Base-by-base conservation (phyloP, 768 basidiomycete genomes). In the Galerina sulciceps region DNA sequence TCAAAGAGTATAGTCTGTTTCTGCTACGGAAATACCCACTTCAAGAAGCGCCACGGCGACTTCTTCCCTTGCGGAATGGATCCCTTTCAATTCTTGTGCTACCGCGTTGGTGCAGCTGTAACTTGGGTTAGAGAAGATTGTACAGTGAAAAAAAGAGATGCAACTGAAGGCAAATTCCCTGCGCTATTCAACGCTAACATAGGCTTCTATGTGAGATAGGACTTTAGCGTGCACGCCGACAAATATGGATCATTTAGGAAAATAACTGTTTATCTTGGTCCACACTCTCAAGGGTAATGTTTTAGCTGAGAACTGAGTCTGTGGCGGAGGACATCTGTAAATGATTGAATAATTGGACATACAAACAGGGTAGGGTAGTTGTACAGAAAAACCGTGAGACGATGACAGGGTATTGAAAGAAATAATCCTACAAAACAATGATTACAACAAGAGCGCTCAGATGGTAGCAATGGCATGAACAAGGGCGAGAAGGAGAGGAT, bases 1-100 rank as follows among this genome's bases (percentile, higher is more conserved):
- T 52, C 41, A 38, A 44, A 40, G 38, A 58, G 63, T 60, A 55
- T 45, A 15, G 15, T 18, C 46, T 20, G 20, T 22, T 11, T 8
- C 38, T 46, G 53, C 1, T 31, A 31, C 26, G 8, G 8, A 31
- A 31, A 64, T 64, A 64, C 63, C 63, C 63, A 37, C 43, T 44
- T 46, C 37, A 8, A 17, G 17, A 31, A 31, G 26, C 26, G 26
- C 26, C 26, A 31, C 26, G 26, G 26, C 26, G 26, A 31, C 4
- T 31, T 31, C 26, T 31, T 31, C 26, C 4, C 8, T 31, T 31
- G 26, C 26, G 8, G 26, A 31, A 31, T 31, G 26, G 26, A 31
- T 31, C 26, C 26, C 26, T 8, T 31, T 31, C 26, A 4, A 31
- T 5, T 8, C 8, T 31, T 31, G 5, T 31, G 5, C 26, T 31